A percentile compares a stretch with the other conserved stretches of the same genome.
Conservation (phyloP, 2,329 filamentous ascomycete species). For the Fusarium siculi region DNA sequence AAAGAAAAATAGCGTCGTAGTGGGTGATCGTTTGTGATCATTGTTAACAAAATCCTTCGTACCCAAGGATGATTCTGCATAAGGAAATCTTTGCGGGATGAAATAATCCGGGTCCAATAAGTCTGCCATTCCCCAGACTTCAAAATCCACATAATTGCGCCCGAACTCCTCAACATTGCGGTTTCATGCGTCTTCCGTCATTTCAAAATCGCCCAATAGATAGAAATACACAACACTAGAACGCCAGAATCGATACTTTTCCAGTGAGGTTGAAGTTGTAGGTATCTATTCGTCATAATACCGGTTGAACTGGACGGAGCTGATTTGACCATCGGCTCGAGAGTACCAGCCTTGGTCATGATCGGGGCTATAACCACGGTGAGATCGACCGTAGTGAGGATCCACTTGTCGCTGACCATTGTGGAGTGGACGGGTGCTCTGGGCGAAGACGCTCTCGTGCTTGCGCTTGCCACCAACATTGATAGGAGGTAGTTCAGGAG, state of each 20-base stretch:
- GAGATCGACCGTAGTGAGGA: conserved; percentile 41
- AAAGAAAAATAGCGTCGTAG: conserved; percentile 17
- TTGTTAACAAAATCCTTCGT: conserved; percentile 9
- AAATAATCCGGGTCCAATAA: conserved; percentile 13
- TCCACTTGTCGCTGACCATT: conserved; percentile 54
- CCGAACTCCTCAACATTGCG: conserved; percentile 42
- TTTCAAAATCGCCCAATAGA: conserved; percentile 18
- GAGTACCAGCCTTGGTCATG: conserved; percentile 48
- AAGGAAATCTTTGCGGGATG: conserved; percentile 21
- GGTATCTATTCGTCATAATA: conserved; percentile 39
- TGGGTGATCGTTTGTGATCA: conserved; percentile 26
- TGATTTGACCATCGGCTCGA: conserved; percentile 50
- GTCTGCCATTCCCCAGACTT: conserved; percentile 4
- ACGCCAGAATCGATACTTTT: conserved; percentile 33
- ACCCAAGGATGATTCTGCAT: conserved; percentile 8
- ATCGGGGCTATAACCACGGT: conserved; percentile 43
- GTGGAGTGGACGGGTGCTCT: conserved; percentile 47
- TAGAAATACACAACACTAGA: conserved; percentile 43
- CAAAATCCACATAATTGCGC: conserved; percentile 24
- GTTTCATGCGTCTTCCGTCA: conserved; percentile 35
- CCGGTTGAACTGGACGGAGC: conserved; percentile 46
- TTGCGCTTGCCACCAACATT: conserved; percentile 52
- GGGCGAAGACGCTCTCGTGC: conserved; percentile 49
- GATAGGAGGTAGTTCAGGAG: conserved; percentile 41
- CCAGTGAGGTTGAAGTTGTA: conserved; percentile 10